These are phyloP conservation scores for Manihot esculenta DNA, from an alignment of 441 rosid genomes.

Conservation along the genomic window DNA sequence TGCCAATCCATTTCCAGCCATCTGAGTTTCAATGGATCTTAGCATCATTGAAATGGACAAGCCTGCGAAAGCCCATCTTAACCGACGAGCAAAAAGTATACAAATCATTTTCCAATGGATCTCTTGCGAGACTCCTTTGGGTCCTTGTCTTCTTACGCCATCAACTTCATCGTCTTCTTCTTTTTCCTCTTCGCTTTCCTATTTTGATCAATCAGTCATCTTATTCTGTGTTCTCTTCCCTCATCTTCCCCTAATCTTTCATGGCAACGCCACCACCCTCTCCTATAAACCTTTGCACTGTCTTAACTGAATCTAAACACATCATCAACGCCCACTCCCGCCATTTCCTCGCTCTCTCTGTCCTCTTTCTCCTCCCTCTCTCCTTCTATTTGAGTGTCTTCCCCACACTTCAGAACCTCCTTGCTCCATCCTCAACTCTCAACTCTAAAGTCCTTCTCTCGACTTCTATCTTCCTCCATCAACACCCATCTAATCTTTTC, in stretches of 20 bases:
- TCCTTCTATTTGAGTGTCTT: conserved; percentile 48
- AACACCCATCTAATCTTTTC: not conserved
- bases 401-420: conserved; percentile 46
- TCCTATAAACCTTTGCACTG: conserved; percentile 28
- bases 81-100: too few relatives aligned
- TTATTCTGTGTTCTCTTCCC: too few relatives aligned
- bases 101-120: too few relatives aligned
- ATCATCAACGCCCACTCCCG: conserved; percentile 71
- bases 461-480: conserved; percentile 3
- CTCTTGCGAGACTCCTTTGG: too few relatives aligned
- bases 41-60: too few relatives aligned
- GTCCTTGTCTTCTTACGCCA: too few relatives aligned
- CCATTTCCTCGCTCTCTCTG: conserved; percentile 78
- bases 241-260: not conserved
- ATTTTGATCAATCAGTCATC: not conserved
- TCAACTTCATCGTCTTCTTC: too few relatives aligned
- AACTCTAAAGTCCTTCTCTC: conserved; percentile 31
- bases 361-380: conserved; percentile 66
- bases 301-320: conserved; percentile 52
- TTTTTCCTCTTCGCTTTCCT: too few relatives aligned
- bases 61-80: too few relatives aligned
- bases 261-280: conserved; percentile 6
- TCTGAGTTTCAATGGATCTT: too few relatives aligned
- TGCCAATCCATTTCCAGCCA: too few relatives aligned
- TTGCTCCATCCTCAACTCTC: conserved; percentile 30